These are phyloP conservation scores for Microdochium bolleyi DNA, from an alignment of 2,329 filamentous ascomycete species.

Conservation along the genomic window DNA sequence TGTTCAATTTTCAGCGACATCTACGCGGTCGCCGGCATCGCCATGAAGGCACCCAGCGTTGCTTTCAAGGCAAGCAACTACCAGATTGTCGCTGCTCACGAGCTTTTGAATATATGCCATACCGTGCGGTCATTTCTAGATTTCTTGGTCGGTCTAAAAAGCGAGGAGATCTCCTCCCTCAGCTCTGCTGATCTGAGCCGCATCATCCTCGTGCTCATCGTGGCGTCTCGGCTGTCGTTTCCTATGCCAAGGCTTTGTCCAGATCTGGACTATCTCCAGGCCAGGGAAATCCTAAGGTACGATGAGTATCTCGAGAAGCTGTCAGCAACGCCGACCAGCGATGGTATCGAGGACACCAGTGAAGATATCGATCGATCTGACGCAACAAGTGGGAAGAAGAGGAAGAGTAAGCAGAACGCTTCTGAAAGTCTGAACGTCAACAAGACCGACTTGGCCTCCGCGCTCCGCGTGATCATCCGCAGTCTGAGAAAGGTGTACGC, in stretches of 20 bases:
- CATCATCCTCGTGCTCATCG: slow-evolving; percentile 30
- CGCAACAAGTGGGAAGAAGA: slow-evolving; percentile 4
- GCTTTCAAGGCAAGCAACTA: slow-evolving; percentile 5
- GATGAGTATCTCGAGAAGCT: slow-evolving; percentile 28
- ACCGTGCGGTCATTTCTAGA: slow-evolving; percentile 23
- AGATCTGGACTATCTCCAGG: slow-evolving; percentile 26
- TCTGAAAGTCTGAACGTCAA: slow-evolving; percentile 4
- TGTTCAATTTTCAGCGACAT: slow-evolving; percentile 26
- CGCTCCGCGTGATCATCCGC: slow-evolving; percentile 35
- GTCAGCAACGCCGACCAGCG: slow-evolving; percentile 11
- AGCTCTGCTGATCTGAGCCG: slow-evolving; percentile 33
- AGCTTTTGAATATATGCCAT: slow-evolving; percentile 11
- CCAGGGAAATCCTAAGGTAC: slow-evolving; percentile 29
- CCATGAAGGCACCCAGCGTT: slow-evolving; percentile 17
- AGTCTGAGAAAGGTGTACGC: slow-evolving; percentile 38
- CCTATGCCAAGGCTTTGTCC: slow-evolving; percentile 25
- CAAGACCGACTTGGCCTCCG: slow-evolving; percentile 32
- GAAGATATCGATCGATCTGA: neutral
- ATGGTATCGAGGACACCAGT: slow-evolving; percentile 1
- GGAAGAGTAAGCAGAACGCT: slow-evolving; percentile 3
- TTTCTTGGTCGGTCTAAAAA: slow-evolving; percentile 13
- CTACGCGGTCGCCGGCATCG: slow-evolving; percentile 27
- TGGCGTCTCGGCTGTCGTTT: slow-evolving; percentile 39
- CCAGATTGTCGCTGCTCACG: slow-evolving; percentile 10
- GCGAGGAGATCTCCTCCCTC: slow-evolving; percentile 24